Conservation (phyloP, 371 early-diverging fungal species). For the Mucor saturninus region DNA sequence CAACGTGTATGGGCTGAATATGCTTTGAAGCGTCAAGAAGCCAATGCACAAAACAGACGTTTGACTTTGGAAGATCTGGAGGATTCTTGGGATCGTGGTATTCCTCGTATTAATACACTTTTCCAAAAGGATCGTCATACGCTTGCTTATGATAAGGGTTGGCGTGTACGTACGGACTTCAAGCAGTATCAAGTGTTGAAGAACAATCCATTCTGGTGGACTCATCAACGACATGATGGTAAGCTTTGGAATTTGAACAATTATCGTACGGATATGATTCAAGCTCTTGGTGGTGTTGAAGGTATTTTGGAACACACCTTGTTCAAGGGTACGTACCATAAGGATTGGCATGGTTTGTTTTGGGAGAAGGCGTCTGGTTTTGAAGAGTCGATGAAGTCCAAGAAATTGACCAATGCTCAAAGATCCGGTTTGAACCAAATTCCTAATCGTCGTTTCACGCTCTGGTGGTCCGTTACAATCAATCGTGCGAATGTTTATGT, state of each 20-base stretch:
- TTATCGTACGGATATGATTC: constrained; percentile 98
- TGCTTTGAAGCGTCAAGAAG: constrained; percentile 96
- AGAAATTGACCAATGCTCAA: constrained; percentile 99
- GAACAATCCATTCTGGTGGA: constrained; percentile 98
- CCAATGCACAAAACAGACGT: constrained; percentile 90
- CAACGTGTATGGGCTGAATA: constrained; percentile 99
- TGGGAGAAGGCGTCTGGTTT: constrained; percentile 59
- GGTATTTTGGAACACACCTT: constrained; percentile 98
- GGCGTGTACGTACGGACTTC: constrained; percentile 96
- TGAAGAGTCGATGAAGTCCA: constrained; percentile 74
- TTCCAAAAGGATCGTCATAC: constrained; percentile 97
- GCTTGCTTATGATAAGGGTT: constrained; percentile 98
- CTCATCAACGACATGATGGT: constrained; percentile 94
- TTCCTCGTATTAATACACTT: constrained; percentile 98
- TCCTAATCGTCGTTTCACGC: constrained; percentile 99
- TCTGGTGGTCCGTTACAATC: constrained; percentile 99
- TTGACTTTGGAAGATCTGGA: constrained; percentile 97
- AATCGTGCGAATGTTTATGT: constrained; percentile 96
- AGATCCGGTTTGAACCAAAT: constrained; percentile 97
- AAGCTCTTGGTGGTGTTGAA: constrained; percentile 98
- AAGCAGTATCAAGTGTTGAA: constrained; percentile 97
- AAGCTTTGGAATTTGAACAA: constrained; percentile 97
- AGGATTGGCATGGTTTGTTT: constrained; percentile 98
- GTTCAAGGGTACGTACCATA: constrained; percentile 97
- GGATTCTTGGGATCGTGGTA: constrained; percentile 98